Percentiles rank a stretch among this genome's conserved stretches.
These are phyloP conservation scores for Crithidia mellificae DNA, from an alignment of 208 protist species.

Conservation along the genomic window DNA sequence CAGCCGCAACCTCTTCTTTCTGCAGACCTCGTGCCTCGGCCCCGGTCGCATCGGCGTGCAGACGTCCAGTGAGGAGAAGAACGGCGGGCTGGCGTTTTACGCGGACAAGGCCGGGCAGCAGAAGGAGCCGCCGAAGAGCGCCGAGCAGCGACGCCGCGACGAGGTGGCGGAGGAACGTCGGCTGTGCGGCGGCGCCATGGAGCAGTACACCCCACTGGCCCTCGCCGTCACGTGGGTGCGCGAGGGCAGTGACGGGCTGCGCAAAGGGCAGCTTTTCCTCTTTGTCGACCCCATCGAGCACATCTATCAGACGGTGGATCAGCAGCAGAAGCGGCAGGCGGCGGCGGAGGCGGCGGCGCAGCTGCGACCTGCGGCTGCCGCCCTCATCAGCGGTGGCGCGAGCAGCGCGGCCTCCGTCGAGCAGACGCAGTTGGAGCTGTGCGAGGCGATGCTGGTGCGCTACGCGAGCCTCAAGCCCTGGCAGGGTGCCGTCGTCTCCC, in stretches of 20 bases:
- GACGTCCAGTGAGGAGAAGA: constrained; percentile 1
- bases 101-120: constrained; percentile 57
- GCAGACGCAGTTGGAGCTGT: constrained; percentile 52
- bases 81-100: constrained; percentile 62
- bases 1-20: constrained; percentile 56
- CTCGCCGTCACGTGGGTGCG: constrained; percentile 64
- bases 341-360: constrained; percentile 21
- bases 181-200: constrained; percentile 42
- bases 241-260: constrained; percentile 29
- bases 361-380: neutral
- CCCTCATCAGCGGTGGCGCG: neutral
- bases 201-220: constrained; percentile 73
- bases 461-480: constrained; percentile 46
- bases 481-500: constrained; percentile 46
- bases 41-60: constrained; percentile 47
- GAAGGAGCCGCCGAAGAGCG: constrained; percentile 22
- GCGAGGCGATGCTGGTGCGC: constrained; percentile 43
- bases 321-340: constrained; percentile 30
- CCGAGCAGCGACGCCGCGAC: constrained; percentile 30
- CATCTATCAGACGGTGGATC: constrained; percentile 34
- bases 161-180: constrained; percentile 31
- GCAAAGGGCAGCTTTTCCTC: constrained; percentile 66
- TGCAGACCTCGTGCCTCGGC: constrained; percentile 60
- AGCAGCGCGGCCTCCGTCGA: constrained; percentile 36
- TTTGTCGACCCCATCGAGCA: constrained; percentile 70